Evolutionary conservation across 2,329 filamentous ascomycete species (phyloP).

Genomic region (Cercospora nicotianae): DNA sequence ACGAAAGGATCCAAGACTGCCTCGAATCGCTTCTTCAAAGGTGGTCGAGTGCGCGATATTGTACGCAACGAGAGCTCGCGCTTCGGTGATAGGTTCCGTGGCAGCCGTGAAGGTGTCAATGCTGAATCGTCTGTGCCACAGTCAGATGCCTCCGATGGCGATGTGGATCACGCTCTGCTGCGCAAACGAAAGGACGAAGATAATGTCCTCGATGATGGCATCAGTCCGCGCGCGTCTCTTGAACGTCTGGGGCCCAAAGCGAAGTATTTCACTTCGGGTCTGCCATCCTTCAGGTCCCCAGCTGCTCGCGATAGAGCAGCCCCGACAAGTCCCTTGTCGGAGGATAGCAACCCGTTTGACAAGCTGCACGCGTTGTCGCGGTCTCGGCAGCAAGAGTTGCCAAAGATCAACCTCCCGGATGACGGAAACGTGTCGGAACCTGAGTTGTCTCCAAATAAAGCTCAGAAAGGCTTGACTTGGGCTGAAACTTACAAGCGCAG

Average conservation of each 20-base stretch:
- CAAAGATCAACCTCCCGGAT: conserved; percentile 52
- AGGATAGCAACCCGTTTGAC: conserved; percentile 44
- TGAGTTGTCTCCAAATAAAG: conserved; percentile 18
- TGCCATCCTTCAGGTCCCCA: conserved; percentile 55
- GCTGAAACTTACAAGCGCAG: conserved; percentile 32
- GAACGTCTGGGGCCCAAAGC: conserved; percentile 41
- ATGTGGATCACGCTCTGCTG: conserved; percentile 40
- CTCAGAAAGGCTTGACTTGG: conserved; percentile 1
- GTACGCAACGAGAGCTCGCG: conserved; percentile 65
- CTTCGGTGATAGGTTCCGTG: conserved; percentile 61
- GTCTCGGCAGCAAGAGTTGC: conserved; percentile 49
- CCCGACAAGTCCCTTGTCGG: conserved; percentile 17
- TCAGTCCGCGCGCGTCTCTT: conserved; percentile 41
- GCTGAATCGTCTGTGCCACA: conserved; percentile 31
- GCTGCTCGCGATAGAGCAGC: conserved; percentile 34
- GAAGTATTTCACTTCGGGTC: conserved; percentile 46
- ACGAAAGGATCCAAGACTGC: conserved; percentile 51
- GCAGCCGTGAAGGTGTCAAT: conserved; percentile 51
- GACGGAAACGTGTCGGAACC: conserved; percentile 38
- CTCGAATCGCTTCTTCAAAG: conserved; percentile 75
- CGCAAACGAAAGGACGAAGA: conserved; percentile 24
- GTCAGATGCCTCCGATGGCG: conserved; percentile 52
- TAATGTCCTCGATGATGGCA: conserved; percentile 34
- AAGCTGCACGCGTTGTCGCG: conserved; percentile 44
- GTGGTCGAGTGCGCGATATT: conserved; percentile 69